These are phyloP conservation scores for Colletotrichum abscissum DNA, from an alignment of 2,329 filamentous ascomycete species.

Conservation along the genomic window DNA sequence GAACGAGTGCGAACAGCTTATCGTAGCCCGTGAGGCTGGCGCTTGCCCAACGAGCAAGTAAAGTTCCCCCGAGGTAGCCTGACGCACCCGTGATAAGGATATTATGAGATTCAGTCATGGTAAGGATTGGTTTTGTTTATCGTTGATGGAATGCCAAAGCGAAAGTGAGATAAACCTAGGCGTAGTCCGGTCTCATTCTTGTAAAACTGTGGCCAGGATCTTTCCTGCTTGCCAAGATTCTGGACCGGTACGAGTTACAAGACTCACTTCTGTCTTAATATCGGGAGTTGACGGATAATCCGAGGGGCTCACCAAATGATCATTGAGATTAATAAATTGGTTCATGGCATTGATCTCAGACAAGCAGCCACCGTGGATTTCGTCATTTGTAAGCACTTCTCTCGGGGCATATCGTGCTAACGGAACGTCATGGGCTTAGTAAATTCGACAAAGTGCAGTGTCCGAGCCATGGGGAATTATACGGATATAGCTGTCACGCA, in stretches of 20 bases:
- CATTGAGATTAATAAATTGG: not conserved
- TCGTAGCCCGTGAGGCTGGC: constrained; percentile 51
- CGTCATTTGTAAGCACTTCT: not conserved
- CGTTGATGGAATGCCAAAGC: too few relatives aligned
- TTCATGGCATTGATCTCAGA: not conserved
- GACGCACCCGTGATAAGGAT: constrained; percentile 63
- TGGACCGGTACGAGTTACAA: not conserved
- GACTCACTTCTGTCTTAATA: not conserved
- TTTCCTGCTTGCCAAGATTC: not conserved
- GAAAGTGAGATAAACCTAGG: too few relatives aligned
- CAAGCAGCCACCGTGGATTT: not conserved
- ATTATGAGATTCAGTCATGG: constrained; percentile 38
- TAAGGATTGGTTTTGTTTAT: not conserved
- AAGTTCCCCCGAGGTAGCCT: constrained; percentile 63
- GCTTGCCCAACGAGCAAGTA: constrained; percentile 51
- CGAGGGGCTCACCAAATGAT: not conserved
- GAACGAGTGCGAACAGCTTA: constrained; percentile 59
- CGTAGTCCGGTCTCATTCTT: too few relatives aligned
- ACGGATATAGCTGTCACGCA: not conserved
- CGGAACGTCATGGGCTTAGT: not conserved
- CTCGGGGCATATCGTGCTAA: not conserved
- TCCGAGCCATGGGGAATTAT: not conserved
- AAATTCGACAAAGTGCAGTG: not conserved
- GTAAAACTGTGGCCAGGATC: too few relatives aligned
- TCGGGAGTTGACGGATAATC: not conserved